Evolutionary conservation across 768 basidiomycete species (phyloP), one percentile per base, ranked within the genome.

Genomic region (Dendrothele bispora): DNA sequence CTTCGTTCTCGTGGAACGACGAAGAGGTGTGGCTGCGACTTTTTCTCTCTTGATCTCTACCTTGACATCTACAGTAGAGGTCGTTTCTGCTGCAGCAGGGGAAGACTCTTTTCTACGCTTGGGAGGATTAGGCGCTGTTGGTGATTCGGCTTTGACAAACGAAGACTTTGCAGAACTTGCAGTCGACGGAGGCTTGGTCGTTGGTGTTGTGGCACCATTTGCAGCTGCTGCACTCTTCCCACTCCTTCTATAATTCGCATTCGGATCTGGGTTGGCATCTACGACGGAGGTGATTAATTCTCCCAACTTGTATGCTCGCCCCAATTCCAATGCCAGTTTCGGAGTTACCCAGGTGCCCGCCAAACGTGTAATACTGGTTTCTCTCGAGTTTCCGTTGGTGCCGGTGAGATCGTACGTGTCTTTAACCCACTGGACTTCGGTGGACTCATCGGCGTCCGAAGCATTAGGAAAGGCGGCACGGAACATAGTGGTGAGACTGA

Each of bases 401-500:
- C 86, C 86, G 3, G 77, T 52, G 47, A 85, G 78, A 62, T 95
- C 90, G 67, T 79, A 89, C 57, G 70, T 78, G 17, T 84, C 82
- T 60, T 86, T 88, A 50, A 94, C 85, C 90, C 91, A 95, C 34
- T 80, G 76, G 34, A 88, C 74, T 65, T 97, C 94, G 11, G 68
- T 69, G 63, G 80, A 85, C 66, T 98, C 94, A 15, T 86, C 83
- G 39, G 76, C 70, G 2, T 93, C 90, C 35, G 73, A 70, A 3
- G 92, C 88, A 30, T 75, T 80, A 8, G 94, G 94, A 65, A 92
- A 98, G 0, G 92, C 92, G 7, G 93, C 93, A 49, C 93, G 89
- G 71, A 90, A 95, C 93, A 98, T 95, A 48, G 94, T 95, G 8
- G 94, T 95, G 8, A 94, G 79, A 54, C 86, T 89, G 67, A 98